Evolutionary conservation across 306 rosid genomes (phyloP).

Genomic region (Castanea crenata): DNA sequence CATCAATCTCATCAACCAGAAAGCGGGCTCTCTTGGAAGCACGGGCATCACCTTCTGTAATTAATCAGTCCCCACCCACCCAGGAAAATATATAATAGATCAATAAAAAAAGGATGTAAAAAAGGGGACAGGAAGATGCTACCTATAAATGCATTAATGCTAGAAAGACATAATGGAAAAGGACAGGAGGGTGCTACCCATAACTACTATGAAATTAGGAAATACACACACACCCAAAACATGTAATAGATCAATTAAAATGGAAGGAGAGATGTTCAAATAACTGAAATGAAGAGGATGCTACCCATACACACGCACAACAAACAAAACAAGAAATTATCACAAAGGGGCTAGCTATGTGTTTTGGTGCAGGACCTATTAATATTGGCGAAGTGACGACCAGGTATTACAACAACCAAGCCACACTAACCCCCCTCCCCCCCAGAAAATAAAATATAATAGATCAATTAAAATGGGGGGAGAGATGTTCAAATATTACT

Average conservation of each 20-base stretch:
- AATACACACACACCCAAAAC: too few relatives aligned
- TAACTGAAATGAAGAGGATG: too few relatives aligned
- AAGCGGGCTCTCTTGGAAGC: constrained; percentile 78
- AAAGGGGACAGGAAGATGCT: not conserved
- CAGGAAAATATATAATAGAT: constrained; percentile 3
- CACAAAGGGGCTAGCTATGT: not conserved
- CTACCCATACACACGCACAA: not conserved
- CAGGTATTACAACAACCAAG: too few relatives aligned
- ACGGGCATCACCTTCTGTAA: constrained; percentile 66
- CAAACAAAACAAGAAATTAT: not conserved
- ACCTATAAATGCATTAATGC: not conserved
- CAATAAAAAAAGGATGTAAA: not conserved
- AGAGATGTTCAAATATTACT: too few relatives aligned
- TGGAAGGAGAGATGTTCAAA: too few relatives aligned
- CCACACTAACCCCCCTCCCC: too few relatives aligned
- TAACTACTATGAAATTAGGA: not conserved
- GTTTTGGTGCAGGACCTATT: not conserved
- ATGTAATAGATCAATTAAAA: too few relatives aligned
- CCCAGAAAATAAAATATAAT: too few relatives aligned
- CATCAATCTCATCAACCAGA: constrained; percentile 66
- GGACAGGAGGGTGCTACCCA: not conserved
- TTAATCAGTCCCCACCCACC: constrained; percentile 30
- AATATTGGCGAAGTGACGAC: too few relatives aligned
- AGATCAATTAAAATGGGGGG: too few relatives aligned
- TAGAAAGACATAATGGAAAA: not conserved